Conservation (phyloP, 2,329 filamentous ascomycete species). For the Ceratocystis papillata region DNA sequence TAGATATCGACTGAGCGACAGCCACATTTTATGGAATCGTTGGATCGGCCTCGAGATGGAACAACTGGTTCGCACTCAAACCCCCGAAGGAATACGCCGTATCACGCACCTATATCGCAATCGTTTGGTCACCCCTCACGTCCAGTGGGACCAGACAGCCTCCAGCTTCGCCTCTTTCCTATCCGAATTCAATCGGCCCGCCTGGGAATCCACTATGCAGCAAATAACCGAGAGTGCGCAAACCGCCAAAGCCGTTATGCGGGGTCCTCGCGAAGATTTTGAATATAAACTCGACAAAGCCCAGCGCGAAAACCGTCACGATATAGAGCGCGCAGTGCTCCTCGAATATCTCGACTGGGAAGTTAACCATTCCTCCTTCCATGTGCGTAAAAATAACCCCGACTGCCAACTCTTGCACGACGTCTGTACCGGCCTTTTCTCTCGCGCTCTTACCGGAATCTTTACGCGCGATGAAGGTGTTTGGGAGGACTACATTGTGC, state of each 20-base stretch:
- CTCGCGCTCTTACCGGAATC: slow-evolving; percentile 58
- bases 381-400: slow-evolving; percentile 34
- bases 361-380: slow-evolving; percentile 47
- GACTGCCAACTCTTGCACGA: slow-evolving; percentile 38
- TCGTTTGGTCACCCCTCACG: slow-evolving; percentile 61
- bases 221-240: slow-evolving; percentile 53
- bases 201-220: slow-evolving; percentile 66
- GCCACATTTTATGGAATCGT: slow-evolving; percentile 67
- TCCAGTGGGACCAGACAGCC: slow-evolving; percentile 63
- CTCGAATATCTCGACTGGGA: slow-evolving; percentile 80
- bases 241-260: slow-evolving; percentile 52
- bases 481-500: slow-evolving; percentile 78
- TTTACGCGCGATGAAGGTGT: slow-evolving; percentile 63
- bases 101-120: slow-evolving; percentile 60
- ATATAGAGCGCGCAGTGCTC: slow-evolving; percentile 43
- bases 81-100: slow-evolving; percentile 48
- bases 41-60: slow-evolving; percentile 64
- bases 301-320: slow-evolving; percentile 43
- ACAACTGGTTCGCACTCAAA: slow-evolving; percentile 48
- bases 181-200: slow-evolving; percentile 56
- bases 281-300: slow-evolving; percentile 57
- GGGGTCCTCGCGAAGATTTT: slow-evolving; percentile 50
- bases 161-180: slow-evolving; percentile 65
- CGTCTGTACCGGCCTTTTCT: slow-evolving; percentile 58
- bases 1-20: slow-evolving; percentile 64